phyloP scores from a whole-genome alignment of 768 basidiomycete species.

The Psilocybe cubensis region DNA sequence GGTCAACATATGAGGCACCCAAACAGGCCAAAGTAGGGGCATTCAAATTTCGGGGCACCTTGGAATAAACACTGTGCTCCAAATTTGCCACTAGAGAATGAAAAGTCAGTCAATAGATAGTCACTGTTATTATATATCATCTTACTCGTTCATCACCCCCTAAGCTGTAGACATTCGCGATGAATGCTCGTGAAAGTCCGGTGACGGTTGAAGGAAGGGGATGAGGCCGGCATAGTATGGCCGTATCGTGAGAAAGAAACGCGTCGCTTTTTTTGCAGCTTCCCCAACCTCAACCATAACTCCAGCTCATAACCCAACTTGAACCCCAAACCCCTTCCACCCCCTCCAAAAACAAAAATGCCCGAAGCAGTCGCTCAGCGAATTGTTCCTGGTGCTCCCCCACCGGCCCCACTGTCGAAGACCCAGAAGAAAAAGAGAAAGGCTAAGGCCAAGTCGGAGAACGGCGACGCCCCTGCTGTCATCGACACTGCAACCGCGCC shows the following conservation, averaged over 20 bases:
- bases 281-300: conserved; percentile 18
- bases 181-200: not conserved
- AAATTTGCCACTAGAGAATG: no score
- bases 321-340: conserved; percentile 11
- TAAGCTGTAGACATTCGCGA: not conserved
- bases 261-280: conserved; percentile 32
- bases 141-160: no score
- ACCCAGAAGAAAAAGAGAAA: conserved; percentile 74
- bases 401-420: conserved; percentile 61
- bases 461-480: conserved; percentile 48
- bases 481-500: conserved; percentile 49
- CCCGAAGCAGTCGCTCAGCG: conserved; percentile 47
- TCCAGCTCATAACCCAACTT: conserved; percentile 22
- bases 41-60: no score
- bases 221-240: not conserved
- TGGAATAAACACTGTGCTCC: no score
- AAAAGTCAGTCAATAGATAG: no score
- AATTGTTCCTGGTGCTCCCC: conserved; percentile 79
- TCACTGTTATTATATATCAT: not conserved
- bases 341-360: conserved; percentile 32
- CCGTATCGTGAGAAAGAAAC: conserved; percentile 34
- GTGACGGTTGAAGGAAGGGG: not conserved
- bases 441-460: conserved; percentile 42
- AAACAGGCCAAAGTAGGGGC: no score
- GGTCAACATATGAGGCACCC: no score